Percentiles rank a stretch among this genome's conserved stretches.
These are phyloP conservation scores for Filosporella fistucella DNA, from an alignment of 495 filamentous ascomycete species.

Conservation along the genomic window DNA sequence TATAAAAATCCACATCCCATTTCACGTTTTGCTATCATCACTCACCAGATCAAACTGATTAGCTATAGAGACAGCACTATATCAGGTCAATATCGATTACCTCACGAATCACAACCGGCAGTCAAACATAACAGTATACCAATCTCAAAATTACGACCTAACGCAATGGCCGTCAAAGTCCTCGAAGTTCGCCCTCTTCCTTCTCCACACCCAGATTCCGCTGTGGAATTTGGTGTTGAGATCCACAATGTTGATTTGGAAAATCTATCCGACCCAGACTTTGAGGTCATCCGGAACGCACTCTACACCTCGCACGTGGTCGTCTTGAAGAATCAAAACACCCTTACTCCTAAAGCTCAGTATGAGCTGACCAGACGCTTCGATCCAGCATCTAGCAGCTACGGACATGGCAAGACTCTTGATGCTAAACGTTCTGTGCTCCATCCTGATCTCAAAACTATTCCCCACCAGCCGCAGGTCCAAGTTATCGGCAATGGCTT, in stretches of 20 bases:
- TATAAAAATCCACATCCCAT: too few relatives aligned
- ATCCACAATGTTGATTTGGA: constrained; percentile 53
- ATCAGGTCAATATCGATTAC: too few relatives aligned
- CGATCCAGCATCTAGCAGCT: constrained; percentile 56
- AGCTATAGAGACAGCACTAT: too few relatives aligned
- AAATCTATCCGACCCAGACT: constrained; percentile 55
- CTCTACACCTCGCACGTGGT: constrained; percentile 62
- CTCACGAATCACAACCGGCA: too few relatives aligned
- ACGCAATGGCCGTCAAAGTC: constrained; percentile 21
- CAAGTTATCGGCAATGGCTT: constrained; percentile 74
- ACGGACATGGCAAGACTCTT: constrained; percentile 69
- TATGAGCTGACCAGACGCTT: constrained; percentile 67
- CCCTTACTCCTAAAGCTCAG: constrained; percentile 60
- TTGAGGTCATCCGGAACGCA: constrained; percentile 50
- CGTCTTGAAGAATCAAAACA: constrained; percentile 61
- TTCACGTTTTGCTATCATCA: too few relatives aligned
- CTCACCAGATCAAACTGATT: too few relatives aligned
- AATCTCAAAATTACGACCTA: not conserved
- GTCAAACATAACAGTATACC: too few relatives aligned
- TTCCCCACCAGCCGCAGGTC: constrained; percentile 73
- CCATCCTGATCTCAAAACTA: constrained; percentile 72
- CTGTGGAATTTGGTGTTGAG: constrained; percentile 54
- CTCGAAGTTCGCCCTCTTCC: constrained; percentile 36
- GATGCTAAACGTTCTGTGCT: constrained; percentile 59
- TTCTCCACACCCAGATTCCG: constrained; percentile 36